phyloP scores from a whole-genome alignment of 2,329 filamentous ascomycete genomes.

The Fusarium sp. region DNA sequence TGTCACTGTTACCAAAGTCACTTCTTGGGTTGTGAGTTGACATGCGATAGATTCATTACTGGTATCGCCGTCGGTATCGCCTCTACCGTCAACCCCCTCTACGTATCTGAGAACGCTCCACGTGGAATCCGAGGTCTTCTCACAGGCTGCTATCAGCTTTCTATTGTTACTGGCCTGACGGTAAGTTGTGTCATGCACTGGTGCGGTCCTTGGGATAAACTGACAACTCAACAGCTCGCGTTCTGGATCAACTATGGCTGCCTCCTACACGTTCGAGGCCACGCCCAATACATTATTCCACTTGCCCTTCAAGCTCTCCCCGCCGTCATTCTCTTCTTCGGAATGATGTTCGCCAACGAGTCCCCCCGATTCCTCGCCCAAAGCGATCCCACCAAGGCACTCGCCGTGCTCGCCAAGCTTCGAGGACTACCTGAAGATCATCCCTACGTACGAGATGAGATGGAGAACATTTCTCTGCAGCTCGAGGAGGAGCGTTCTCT shows the following conservation, averaged over 20 bases:
- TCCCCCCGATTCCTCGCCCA: conserved; percentile 72
- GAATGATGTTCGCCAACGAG: conserved; percentile 74
- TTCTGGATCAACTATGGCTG: conserved; percentile 32
- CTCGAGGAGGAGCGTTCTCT: conserved; percentile 69
- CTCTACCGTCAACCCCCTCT: background rate
- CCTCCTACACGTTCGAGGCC: conserved; percentile 6
- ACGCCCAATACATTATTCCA: conserved; percentile 55
- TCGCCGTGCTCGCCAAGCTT: conserved; percentile 64
- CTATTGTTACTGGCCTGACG: background rate
- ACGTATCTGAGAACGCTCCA: background rate
- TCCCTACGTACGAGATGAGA: conserved; percentile 67
- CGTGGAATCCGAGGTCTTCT: background rate
- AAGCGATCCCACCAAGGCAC: conserved; percentile 71
- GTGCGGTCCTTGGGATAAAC: background rate
- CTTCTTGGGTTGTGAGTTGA: background rate
- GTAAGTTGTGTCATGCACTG: background rate
- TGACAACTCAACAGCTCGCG: conserved; percentile 16
- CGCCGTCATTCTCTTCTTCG: conserved; percentile 67
- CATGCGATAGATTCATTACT: background rate
- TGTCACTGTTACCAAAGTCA: background rate
- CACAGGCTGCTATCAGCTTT: background rate
- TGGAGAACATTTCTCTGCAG: conserved; percentile 66
- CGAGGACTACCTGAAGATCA: conserved; percentile 64
- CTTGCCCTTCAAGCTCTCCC: conserved; percentile 74
- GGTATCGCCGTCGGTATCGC: background rate